phyloP scores from a whole-genome alignment of 441 rosid genomes.

The Pelargonium cotyledonis region DNA sequence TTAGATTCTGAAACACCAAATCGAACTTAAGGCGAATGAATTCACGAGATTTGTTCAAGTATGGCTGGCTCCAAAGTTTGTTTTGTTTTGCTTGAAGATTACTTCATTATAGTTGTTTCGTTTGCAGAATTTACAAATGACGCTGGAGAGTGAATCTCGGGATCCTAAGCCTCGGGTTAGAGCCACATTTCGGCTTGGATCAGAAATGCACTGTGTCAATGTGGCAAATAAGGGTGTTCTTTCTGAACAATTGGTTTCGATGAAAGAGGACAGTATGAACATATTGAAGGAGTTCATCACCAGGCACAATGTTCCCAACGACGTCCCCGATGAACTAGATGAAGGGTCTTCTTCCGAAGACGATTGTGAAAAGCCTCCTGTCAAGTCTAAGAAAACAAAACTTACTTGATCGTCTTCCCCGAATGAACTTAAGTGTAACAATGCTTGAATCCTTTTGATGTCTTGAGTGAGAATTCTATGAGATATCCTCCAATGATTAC shows the following conservation, averaged over 20 bases:
- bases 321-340: constrained; percentile 57
- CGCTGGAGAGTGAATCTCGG: constrained; percentile 36
- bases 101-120: not conserved
- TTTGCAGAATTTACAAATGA: constrained; percentile 5
- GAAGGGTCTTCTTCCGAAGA: constrained; percentile 47
- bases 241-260: constrained; percentile 51
- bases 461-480: no score
- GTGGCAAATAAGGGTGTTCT: constrained; percentile 32
- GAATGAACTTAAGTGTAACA: not conserved
- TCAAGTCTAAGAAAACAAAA: constrained; percentile 39
- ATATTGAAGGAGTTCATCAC: constrained; percentile 66
- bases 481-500: no score
- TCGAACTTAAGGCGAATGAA: no score
- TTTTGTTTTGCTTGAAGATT: not conserved
- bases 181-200: constrained; percentile 44
- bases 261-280: constrained; percentile 67
- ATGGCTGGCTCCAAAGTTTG: no score
- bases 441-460: no score
- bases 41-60: no score
- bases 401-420: constrained; percentile 21
- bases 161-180: constrained; percentile 31
- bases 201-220: constrained; percentile 41
- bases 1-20: no score
- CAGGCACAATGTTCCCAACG: constrained; percentile 56
- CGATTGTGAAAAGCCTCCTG: constrained; percentile 28